Base-by-base conservation (phyloP, 495 filamentous ascomycete genomes). In the Podospora pseudocomata region DNA sequence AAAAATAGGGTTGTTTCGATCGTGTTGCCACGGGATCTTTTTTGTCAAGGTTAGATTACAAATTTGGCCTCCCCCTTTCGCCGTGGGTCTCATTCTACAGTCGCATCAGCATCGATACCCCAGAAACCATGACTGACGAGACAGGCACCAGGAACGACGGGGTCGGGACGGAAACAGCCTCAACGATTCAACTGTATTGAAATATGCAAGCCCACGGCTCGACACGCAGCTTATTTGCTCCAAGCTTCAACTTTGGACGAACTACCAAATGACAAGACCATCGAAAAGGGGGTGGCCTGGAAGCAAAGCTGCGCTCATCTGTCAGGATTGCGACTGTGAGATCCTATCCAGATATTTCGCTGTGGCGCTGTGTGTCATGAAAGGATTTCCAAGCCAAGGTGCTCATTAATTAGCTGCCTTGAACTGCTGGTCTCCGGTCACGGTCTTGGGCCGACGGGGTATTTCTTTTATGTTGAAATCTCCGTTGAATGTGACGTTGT, bases 1-100 rank as follows among this genome's bases (percentile, higher is more conserved):
- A 2, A 39, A 44, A 39, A 19, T 61, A 60, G 20, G 65, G 61
- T 44, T 64, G 69, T 71, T 71, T 71, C 69, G 63, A 39, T 59
- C 58, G 28, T n/a, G 65, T 71, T 68, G 62, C 62, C 32, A 16
- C 65, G 18, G 69, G 62, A 65, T 23, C 56, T 67, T 26, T n/a
- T 11, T 49, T 49, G 39, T 49, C 39, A 49, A 49, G 39, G 39
- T 49, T 49, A 49, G 9, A 49, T 49, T 49, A 16, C 39, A 49
- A 49, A 49, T 49, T 49, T 49, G 39, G 39, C 39, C 39, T 49
- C 39, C 39, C 13, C 7, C 39, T 49, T 49, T 49, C 39, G 15
- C 39, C 9, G 39, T 49, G 39, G 39, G 9, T 49, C 0, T 49
- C 39, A 49, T 11, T n/a, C 1, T n/a, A 32, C 16, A 5, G n/a